Conservation (phyloP, 495 filamentous ascomycete genomes). For the Staphylotrichum tortipilum region DNA sequence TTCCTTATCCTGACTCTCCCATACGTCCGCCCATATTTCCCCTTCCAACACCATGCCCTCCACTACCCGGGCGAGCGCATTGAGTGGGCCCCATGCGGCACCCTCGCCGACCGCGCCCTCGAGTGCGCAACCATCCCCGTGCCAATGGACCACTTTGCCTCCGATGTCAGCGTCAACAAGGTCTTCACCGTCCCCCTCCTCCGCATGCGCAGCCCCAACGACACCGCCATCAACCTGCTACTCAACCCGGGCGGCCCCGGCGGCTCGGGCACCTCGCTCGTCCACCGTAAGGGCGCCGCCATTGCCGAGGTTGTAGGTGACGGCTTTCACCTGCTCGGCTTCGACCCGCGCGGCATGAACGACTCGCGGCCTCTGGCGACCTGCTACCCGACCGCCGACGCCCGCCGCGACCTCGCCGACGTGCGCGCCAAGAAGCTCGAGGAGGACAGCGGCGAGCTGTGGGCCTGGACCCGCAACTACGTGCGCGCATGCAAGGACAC, state of each 20-base stretch:
- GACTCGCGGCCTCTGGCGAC: slow-evolving; percentile 27
- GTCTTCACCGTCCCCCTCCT: slow-evolving; percentile 37
- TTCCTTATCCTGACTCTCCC: neutral
- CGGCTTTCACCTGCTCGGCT: slow-evolving; percentile 35
- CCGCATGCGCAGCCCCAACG: slow-evolving; percentile 31
- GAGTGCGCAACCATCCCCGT: slow-evolving; percentile 34
- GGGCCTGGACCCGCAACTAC: slow-evolving; percentile 30
- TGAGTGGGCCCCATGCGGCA: slow-evolving; percentile 32
- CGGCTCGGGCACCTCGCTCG: slow-evolving; percentile 29
- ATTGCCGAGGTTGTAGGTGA: slow-evolving; percentile 34
- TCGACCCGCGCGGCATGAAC: slow-evolving; percentile 41
- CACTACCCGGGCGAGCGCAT: slow-evolving; percentile 31
- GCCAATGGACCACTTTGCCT: slow-evolving; percentile 39
- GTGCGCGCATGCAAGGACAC: slow-evolving; percentile 33
- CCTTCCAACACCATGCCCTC: neutral
- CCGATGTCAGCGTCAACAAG: slow-evolving; percentile 14
- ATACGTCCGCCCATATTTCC: neutral
- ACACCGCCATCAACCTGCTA: slow-evolving; percentile 32
- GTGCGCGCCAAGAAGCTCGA: slow-evolving; percentile 22
- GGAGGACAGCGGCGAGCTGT: slow-evolving; percentile 33
- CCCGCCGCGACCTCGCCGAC: slow-evolving; percentile 15
- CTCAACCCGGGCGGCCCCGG: slow-evolving; percentile 42
- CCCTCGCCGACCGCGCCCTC: slow-evolving; percentile 20
- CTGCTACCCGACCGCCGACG: slow-evolving; percentile 30
- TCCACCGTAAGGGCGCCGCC: slow-evolving; percentile 26